These are phyloP conservation scores for Platismatia glauca DNA, from an alignment of 495 filamentous ascomycete species.

Conservation along the genomic window DNA sequence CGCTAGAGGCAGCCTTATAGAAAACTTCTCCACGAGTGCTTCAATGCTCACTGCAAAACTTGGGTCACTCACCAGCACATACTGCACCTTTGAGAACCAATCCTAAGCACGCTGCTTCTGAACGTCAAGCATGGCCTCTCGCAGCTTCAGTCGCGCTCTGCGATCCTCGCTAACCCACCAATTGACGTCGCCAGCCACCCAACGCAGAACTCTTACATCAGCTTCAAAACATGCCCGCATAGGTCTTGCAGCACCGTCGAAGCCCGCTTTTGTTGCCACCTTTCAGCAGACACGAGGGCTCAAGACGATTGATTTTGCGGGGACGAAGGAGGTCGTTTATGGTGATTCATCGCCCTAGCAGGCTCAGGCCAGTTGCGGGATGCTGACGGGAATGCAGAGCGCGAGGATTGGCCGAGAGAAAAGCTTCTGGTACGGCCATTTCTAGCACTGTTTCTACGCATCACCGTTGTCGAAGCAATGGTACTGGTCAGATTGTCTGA, in stretches of 20 bases:
- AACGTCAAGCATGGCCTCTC: constrained; percentile 66
- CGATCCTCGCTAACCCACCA: constrained; percentile 63
- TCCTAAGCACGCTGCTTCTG: no score
- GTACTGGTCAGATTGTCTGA: constrained; percentile 14
- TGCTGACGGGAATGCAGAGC: constrained; percentile 50
- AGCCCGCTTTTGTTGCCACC: constrained; percentile 29
- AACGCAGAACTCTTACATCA: constrained; percentile 57
- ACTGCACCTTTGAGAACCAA: no score
- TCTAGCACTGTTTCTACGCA: neutral
- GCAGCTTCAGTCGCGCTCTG: constrained; percentile 72
- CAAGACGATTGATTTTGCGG: constrained; percentile 93
- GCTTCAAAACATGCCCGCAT: constrained; percentile 13
- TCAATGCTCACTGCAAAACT: no score
- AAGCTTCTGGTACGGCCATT: constrained; percentile 71
- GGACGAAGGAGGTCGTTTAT: constrained; percentile 83
- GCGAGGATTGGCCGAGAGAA: constrained; percentile 94
- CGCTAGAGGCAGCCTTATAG: no score
- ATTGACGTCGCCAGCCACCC: constrained; percentile 44
- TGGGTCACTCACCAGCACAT: no score
- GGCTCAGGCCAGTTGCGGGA: neutral
- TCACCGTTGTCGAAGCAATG: neutral
- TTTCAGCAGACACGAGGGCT: constrained; percentile 42
- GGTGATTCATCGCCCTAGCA: constrained; percentile 41
- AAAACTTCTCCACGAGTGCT: no score
- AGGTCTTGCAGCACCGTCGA: constrained; percentile 37